Conservation (phyloP, 495 filamentous ascomycete genomes). For the Umbilicaria muhlenbergii region DNA sequence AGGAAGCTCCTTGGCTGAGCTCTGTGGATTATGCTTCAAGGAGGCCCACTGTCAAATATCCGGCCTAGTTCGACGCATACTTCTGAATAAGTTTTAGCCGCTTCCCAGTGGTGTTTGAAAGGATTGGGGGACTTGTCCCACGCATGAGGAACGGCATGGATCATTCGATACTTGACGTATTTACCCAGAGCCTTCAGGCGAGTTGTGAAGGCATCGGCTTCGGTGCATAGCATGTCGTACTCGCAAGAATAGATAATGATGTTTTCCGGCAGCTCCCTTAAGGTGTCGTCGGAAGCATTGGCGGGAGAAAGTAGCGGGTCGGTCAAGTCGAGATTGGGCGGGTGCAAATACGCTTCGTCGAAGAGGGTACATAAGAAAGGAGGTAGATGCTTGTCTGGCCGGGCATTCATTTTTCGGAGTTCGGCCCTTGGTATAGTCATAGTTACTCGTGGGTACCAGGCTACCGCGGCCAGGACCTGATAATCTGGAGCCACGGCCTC, state of each 20-base stretch:
- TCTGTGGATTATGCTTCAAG: too few species aligned
- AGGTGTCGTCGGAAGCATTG: constrained; percentile 35
- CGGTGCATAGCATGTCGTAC: constrained; percentile 77
- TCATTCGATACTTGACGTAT: constrained; percentile 49
- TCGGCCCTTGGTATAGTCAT: constrained; percentile 60
- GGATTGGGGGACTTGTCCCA: constrained; percentile 85
- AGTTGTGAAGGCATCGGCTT: constrained; percentile 53
- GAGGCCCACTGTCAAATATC: too few species aligned
- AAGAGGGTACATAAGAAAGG: constrained; percentile 68
- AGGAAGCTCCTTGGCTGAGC: too few species aligned
- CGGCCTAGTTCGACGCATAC: too few species aligned
- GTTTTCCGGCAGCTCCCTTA: constrained; percentile 42
- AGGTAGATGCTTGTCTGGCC: constrained; percentile 59
- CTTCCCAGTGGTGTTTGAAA: constrained; percentile 20
- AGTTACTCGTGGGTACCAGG: constrained; percentile 77
- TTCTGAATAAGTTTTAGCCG: too few species aligned
- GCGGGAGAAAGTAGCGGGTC: constrained; percentile 47
- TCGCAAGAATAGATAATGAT: constrained; percentile 72
- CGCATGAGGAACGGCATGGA: constrained; percentile 58
- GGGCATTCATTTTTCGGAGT: constrained; percentile 47
- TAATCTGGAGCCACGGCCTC: neutral
- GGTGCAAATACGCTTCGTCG: constrained; percentile 57
- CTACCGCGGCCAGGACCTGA: constrained; percentile 39
- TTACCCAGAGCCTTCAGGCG: constrained; percentile 50
- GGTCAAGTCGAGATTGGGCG: constrained; percentile 29